Conservation (phyloP, 768 basidiomycete genomes). For the Gloeophyllum trabeum region DNA sequence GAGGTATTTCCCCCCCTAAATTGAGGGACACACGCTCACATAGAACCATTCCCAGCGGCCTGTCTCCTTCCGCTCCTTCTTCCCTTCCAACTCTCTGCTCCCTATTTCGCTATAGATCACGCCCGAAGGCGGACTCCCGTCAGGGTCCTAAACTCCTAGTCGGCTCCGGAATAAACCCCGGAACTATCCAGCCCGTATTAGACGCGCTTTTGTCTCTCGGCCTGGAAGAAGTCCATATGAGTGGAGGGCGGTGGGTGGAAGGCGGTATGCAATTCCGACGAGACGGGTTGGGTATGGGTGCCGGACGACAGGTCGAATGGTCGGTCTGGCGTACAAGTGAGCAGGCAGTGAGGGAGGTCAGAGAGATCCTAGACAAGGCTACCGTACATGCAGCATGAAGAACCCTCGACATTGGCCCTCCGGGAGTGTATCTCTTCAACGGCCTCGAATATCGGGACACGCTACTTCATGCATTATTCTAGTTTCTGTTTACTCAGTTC, state of each 20-base stretch:
- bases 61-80: conserved; percentile 25
- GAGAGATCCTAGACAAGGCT: conserved; percentile 30
- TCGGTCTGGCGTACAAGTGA: conserved; percentile 53
- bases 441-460: too few relatives aligned
- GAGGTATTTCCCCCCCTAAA: conserved; percentile 34
- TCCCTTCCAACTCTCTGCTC: conserved; percentile 10
- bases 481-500: too few relatives aligned
- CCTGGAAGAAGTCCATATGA: conserved; percentile 62
- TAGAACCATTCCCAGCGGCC: conserved; percentile 32
- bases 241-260: conserved; percentile 55
- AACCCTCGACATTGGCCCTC: too few relatives aligned
- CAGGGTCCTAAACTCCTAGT: conserved; percentile 36
- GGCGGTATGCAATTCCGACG: conserved; percentile 39
- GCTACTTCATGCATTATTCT: too few relatives aligned
- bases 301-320: conserved; percentile 47
- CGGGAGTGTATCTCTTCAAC: too few relatives aligned
- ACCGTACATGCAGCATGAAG: too few relatives aligned
- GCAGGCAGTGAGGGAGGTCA: conserved; percentile 38
- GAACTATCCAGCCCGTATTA: conserved; percentile 40
- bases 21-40: not conserved
- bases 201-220: conserved; percentile 40
- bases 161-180: conserved; percentile 63
- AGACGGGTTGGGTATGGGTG: conserved; percentile 61
- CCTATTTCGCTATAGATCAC: too few relatives aligned
- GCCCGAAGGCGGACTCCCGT: too few relatives aligned